phyloP scores from a whole-genome alignment of 768 basidiomycete genomes.

The Boletus sp. region DNA sequence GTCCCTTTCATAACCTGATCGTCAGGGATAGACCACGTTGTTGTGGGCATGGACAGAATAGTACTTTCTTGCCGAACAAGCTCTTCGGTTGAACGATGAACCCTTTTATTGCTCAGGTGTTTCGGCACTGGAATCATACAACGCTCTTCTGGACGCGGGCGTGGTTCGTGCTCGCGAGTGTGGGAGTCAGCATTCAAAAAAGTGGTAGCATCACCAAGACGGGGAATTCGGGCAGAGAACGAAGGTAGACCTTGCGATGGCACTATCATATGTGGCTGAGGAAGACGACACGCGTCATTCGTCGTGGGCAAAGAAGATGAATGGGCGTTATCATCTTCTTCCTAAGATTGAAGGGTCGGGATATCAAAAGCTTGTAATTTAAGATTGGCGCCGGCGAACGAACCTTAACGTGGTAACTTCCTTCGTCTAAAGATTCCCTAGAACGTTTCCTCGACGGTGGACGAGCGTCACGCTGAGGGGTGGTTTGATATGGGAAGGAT shows the following conservation, averaged over 20 bases:
- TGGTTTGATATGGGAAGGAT: conserved; percentile 14
- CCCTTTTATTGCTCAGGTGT: conserved; percentile 24
- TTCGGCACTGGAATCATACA: conserved; percentile 18
- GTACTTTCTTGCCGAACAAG: conserved; percentile 28
- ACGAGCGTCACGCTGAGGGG: conserved; percentile 15
- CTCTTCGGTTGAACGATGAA: conserved; percentile 28
- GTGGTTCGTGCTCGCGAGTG: conserved; percentile 16
- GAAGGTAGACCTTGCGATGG: conserved; percentile 21
- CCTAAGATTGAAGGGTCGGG: conserved; percentile 26
- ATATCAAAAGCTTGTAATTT: conserved; percentile 24
- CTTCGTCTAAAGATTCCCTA: conserved; percentile 28
- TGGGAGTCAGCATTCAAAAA: conserved; percentile 16
- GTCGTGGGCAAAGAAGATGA: conserved; percentile 16
- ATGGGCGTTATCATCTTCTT: conserved; percentile 22
- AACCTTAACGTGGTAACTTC: conserved; percentile 30
- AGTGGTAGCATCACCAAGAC: conserved; percentile 3
- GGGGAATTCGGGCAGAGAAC: conserved; percentile 16
- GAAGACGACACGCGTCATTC: conserved; percentile 24
- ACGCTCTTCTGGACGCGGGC: conserved; percentile 26
- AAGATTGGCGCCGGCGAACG: conserved; percentile 28
- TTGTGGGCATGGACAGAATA: conserved; percentile 20
- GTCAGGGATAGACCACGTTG: conserved; percentile 35
- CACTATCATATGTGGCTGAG: conserved; percentile 22
- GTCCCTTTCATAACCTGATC: conserved; percentile 30
- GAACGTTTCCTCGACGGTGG: conserved; percentile 33